Conservation (phyloP, 1,139 yeast species). For the Scheffersomyces titani region DNA sequence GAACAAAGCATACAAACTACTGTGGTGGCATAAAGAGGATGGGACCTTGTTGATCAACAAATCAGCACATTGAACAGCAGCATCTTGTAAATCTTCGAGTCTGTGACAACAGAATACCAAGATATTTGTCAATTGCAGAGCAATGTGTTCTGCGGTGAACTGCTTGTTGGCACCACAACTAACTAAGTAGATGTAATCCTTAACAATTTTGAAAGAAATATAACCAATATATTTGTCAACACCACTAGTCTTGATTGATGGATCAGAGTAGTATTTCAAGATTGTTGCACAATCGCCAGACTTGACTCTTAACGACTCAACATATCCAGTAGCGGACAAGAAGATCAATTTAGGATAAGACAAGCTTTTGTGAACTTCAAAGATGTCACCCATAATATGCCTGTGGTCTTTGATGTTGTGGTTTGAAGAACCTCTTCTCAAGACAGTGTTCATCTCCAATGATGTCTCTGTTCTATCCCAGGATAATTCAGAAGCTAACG, state of each 20-base stretch:
- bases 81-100: conserved; percentile 70
- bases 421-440: conserved; percentile 87
- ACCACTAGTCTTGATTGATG: conserved; percentile 71
- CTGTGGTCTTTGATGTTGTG: conserved; percentile 78
- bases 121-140: conserved; percentile 70
- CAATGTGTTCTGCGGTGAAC: conserved; percentile 61
- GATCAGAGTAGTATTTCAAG: conserved; percentile 80
- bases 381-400: conserved; percentile 52
- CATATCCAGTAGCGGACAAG: conserved; percentile 74
- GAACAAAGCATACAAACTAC: conserved; percentile 72
- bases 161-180: conserved; percentile 49
- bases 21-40: conserved; percentile 73
- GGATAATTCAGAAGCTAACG: conserved; percentile 84
- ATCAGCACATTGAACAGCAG: conserved; percentile 81
- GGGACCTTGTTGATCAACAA: conserved; percentile 70
- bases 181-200: conserved; percentile 53
- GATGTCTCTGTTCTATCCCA: conserved; percentile 90
- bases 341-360: conserved; percentile 87
- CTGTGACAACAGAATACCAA: conserved; percentile 78
- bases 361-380: conserved; percentile 55
- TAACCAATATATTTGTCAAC: conserved; percentile 71
- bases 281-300: conserved; percentile 80
- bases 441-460: conserved; percentile 85
- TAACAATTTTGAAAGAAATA: conserved; percentile 61
- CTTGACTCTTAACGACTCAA: conserved; percentile 77